Evolutionary conservation across 305 asterid species (phyloP), one percentile per base, ranked within the genome.

Genomic region (Coffea humblotiana): DNA sequence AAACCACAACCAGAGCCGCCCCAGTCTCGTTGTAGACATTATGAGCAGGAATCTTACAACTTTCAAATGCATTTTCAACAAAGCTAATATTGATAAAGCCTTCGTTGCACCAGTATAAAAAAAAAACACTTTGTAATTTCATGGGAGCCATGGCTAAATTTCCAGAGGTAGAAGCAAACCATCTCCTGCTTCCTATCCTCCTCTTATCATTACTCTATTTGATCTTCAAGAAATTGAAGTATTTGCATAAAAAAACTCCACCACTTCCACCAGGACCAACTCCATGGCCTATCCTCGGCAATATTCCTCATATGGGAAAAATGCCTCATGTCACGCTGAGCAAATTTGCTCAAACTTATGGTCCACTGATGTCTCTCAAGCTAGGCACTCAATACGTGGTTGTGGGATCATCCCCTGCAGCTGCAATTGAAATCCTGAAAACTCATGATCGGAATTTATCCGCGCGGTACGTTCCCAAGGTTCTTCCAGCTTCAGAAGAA

Each of bases 251-350:
- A 77, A 47, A 75, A 16, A 18, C 27, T 4, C 71, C 82, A 21
- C 85, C 74, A 3, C 85, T 87, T 79, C 90, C 92, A 49, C 88
- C 89, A 49, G n/a, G 88, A 8, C 92, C 92, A n/a, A 72, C 75
- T 74, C 82, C 88, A 75, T 87, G 85, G 87, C 90, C 90, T 14
- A n/a, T 89, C 54, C 2, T 85, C 0, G 86, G 86, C 47, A 86
- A 84, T 45, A 54, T 87, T 10, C 74, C 35, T 76, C 77, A 82
- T 54, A 12, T 84, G 2, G 81, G 76, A 23, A 81, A 83, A 23
- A 11, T 21, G 12, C 64, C 81, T 54, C 90, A 84, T 78, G 35
- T 80, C 8, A 0, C 80, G 23, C 84, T 89, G 10, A 52, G 86
- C 56, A 56, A 79, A 23, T 49, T 87, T 15, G 86, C 92, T 7